Evolutionary conservation across 2,329 filamentous ascomycete species (phyloP).

Genomic region (Alternaria brassicae): DNA sequence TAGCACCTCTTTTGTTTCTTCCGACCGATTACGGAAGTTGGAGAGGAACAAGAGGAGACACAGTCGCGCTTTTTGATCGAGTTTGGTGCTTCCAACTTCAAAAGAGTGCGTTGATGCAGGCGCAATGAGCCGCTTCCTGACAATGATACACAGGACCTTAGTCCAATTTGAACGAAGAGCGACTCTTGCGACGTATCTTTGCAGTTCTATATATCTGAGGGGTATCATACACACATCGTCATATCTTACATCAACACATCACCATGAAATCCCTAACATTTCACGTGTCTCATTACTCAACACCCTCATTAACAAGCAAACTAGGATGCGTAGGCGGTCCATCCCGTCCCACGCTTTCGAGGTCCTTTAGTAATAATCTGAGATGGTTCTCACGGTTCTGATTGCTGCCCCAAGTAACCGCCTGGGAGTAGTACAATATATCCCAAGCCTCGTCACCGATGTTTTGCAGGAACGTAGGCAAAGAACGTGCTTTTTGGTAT

Average conservation of each 20-base stretch:
- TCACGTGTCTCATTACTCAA: constrained; percentile 6
- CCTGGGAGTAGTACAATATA: constrained; percentile 49
- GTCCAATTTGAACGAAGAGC: background rate
- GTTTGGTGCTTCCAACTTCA: too few relatives aligned
- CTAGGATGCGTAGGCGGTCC: constrained; percentile 48
- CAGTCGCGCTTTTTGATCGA: background rate
- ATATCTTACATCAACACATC: constrained; percentile 8
- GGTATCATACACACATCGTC: constrained; percentile 10
- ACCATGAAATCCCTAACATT: background rate
- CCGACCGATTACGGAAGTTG: background rate
- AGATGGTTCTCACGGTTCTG: constrained; percentile 44
- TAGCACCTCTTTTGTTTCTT: background rate
- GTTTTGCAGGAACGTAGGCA: constrained; percentile 44
- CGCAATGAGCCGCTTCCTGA: background rate
- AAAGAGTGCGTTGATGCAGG: too few relatives aligned
- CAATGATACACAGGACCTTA: background rate
- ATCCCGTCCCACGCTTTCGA: constrained; percentile 40
- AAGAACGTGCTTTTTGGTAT: constrained; percentile 41
- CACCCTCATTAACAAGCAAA: constrained; percentile 16
- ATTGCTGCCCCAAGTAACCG: constrained; percentile 46
- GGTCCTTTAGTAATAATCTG: constrained; percentile 35
- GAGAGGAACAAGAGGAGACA: background rate
- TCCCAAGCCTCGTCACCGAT: constrained; percentile 49
- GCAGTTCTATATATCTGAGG: background rate
- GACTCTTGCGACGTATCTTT: background rate